phyloP scores from a whole-genome alignment of 345 rosid genomes.

The Bruguiera sexangula region DNA sequence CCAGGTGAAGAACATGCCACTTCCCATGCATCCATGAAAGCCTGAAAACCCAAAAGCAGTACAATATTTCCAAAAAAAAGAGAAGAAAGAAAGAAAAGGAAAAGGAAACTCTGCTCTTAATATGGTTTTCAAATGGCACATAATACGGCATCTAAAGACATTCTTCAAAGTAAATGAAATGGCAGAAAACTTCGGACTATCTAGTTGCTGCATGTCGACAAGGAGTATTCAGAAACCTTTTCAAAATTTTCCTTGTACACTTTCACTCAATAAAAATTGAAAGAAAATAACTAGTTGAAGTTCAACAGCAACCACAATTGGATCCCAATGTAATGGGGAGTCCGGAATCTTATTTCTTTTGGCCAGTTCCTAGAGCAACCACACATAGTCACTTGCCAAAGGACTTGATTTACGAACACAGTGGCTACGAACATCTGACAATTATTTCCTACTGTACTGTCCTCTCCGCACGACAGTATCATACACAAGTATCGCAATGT shows the following conservation, averaged over 20 bases:
- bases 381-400: neutral
- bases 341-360: neutral
- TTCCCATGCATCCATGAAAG: slow-evolving; percentile 61
- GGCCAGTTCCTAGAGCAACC: neutral
- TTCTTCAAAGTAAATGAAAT: neutral
- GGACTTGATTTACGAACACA: no score
- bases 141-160: neutral
- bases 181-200: neutral
- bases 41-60: slow-evolving; percentile 39
- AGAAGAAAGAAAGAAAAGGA: neutral
- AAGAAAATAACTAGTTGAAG: no score
- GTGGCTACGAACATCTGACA: no score
- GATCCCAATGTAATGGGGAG: no score
- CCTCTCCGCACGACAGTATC: no score
- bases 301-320: no score
- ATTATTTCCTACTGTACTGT: no score
- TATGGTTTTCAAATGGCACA: neutral
- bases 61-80: neutral
- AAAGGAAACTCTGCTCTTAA: neutral
- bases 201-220: neutral
- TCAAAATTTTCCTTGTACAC: neutral
- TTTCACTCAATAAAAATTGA: no score
- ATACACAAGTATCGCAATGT: no score
- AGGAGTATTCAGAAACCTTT: neutral
- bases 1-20: slow-evolving; percentile 61